Conservation (phyloP, 495 filamentous ascomycete species). For the Aspergillus kassunensis region DNA sequence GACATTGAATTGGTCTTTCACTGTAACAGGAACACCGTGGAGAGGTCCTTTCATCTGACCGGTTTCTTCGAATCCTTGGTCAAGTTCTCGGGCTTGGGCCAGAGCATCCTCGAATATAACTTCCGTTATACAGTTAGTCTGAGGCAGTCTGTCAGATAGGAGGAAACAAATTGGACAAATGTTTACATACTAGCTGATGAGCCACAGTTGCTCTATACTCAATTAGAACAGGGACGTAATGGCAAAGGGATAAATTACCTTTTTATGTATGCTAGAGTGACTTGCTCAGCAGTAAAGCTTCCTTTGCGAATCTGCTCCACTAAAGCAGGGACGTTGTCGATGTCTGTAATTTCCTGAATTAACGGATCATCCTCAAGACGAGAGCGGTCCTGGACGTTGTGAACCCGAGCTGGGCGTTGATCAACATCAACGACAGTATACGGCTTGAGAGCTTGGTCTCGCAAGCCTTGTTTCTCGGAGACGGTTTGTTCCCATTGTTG, state of each 20-base stretch:
- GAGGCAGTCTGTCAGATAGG: neutral
- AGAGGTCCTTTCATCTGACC: constrained; percentile 53
- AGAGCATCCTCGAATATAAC: constrained; percentile 60
- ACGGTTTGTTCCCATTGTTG: constrained; percentile 32
- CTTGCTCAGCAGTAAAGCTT: constrained; percentile 38
- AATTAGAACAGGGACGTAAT: neutral
- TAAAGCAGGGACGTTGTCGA: constrained; percentile 34
- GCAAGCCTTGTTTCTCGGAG: constrained; percentile 25
- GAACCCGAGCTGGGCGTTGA: constrained; percentile 22
- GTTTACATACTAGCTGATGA: constrained; percentile 49
- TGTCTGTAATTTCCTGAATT: constrained; percentile 35
- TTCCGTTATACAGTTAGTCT: constrained; percentile 62
- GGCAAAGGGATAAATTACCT: constrained; percentile 33
- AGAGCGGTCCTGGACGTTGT: constrained; percentile 24
- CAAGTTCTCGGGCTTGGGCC: constrained; percentile 52
- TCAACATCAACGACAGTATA: constrained; percentile 28
- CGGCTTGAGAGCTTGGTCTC: constrained; percentile 26
- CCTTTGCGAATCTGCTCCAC: constrained; percentile 32
- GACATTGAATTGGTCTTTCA: constrained; percentile 68
- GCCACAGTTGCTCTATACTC: constrained; percentile 46
- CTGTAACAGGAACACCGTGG: constrained; percentile 60
- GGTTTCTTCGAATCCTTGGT: constrained; percentile 42
- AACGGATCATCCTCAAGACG: constrained; percentile 19
- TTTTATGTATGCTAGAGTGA: constrained; percentile 45
- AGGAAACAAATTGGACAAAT: no score